Evolutionary conservation across 176 grass and related monocot genomes (phyloP).

Genomic region (Oryza meridionalis): DNA sequence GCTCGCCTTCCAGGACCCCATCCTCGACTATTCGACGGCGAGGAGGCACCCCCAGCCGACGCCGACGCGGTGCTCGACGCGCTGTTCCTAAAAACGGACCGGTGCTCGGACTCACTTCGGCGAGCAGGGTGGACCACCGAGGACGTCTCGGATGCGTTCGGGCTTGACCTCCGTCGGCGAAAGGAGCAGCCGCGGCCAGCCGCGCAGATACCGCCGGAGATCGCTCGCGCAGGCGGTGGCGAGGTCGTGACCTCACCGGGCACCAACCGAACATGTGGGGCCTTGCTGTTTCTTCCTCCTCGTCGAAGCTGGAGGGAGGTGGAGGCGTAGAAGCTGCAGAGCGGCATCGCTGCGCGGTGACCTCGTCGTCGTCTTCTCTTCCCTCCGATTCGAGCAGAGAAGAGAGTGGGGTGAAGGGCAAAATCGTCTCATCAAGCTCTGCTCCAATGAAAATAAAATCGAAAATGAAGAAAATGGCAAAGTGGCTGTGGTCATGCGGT

Average conservation of each 20-base stretch:
- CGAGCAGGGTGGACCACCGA: conserved; percentile 89
- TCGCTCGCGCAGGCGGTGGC: conserved; percentile 71
- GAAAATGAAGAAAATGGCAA: too few relatives aligned
- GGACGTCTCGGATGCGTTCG: conserved; percentile 86
- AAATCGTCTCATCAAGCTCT: too few relatives aligned
- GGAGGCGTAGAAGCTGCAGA: too few relatives aligned
- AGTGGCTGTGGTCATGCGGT: too few relatives aligned
- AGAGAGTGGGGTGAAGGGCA: too few relatives aligned
- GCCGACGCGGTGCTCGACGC: conserved; percentile 69
- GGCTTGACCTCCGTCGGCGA: conserved; percentile 50
- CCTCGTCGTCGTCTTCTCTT: too few relatives aligned
- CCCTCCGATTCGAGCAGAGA: too few relatives aligned
- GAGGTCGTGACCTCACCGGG: conserved; percentile 31
- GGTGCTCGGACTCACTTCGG: conserved; percentile 84
- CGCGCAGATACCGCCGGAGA: conserved; percentile 68
- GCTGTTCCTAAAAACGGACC: conserved; percentile 67
- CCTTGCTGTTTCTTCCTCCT: background rate
- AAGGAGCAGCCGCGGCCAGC: conserved; percentile 22
- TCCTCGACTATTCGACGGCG: conserved; percentile 62
- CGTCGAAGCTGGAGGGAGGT: too few relatives aligned
- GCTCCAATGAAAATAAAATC: too few relatives aligned
- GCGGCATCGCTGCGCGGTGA: too few relatives aligned
- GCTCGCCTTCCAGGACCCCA: too few relatives aligned
- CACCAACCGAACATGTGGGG: conserved; percentile 11
- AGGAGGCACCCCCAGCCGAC: conserved; percentile 47